Conservation (phyloP, 495 filamentous ascomycete species). For the Geoglossum glabrum region DNA sequence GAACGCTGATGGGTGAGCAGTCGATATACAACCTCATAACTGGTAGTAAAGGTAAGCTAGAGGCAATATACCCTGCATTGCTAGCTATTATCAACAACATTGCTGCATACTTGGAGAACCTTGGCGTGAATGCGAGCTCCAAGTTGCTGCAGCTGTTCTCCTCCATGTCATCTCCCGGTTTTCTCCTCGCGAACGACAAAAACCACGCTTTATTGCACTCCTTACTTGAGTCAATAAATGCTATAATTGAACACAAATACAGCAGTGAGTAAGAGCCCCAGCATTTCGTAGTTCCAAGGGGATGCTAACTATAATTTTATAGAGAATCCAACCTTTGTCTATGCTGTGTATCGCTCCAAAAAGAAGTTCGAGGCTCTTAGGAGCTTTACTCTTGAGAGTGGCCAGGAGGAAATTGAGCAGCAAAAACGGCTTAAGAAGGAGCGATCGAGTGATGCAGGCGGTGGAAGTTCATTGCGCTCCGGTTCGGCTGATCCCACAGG, state of each 20-base stretch:
- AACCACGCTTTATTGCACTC: constrained; percentile 71
- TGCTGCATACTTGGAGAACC: constrained; percentile 56
- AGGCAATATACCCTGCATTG: constrained; percentile 81
- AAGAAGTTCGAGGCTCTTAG: constrained; percentile 78
- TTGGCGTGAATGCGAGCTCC: constrained; percentile 53
- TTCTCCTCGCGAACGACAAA: constrained; percentile 85
- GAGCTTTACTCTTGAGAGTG: constrained; percentile 86
- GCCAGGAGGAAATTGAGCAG: constrained; percentile 79
- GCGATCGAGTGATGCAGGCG: constrained; percentile 20
- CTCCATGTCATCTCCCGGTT: constrained; percentile 86
- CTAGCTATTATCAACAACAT: constrained; percentile 88
- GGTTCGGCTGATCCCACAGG: constrained; percentile 47
- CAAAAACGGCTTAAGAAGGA: constrained; percentile 59
- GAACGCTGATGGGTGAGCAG: constrained; percentile 23
- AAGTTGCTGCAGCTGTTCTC: constrained; percentile 79
- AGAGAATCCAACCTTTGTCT: constrained; percentile 75
- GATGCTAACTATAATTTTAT: neutral
- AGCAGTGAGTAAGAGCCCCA: constrained; percentile 31
- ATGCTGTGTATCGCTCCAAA: constrained; percentile 54
- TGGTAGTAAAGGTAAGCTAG: constrained; percentile 73
- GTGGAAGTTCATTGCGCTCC: constrained; percentile 28
- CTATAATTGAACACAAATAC: constrained; percentile 84
- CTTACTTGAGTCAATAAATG: constrained; percentile 76
- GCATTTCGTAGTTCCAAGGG: neutral
- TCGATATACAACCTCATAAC: constrained; percentile 87